Evolutionary conservation across 2,329 filamentous ascomycete species (phyloP).

Genomic region (Coniochaeta pulveracea): DNA sequence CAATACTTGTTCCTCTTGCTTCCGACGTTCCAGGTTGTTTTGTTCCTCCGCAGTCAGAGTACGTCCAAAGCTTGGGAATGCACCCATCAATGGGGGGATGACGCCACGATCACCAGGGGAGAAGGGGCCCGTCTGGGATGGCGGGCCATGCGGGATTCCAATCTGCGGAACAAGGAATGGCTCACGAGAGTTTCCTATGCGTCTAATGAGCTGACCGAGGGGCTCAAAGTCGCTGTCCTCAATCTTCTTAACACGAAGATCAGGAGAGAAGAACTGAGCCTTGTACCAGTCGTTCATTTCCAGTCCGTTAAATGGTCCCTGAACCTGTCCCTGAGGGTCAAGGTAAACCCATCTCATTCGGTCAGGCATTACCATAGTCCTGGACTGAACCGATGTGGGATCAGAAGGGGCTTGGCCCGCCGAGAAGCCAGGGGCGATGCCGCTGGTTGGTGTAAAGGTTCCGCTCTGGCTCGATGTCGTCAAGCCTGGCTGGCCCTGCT

Average conservation of each 20-base stretch:
- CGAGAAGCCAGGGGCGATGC: constrained; percentile 18
- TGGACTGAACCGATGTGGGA: constrained; percentile 56
- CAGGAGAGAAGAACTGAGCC: constrained; percentile 91
- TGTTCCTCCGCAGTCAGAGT: constrained; percentile 96
- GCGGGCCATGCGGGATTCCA: constrained; percentile 79
- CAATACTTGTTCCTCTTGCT: constrained; percentile 95
- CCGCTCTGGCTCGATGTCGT: constrained; percentile 19
- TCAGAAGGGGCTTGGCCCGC: constrained; percentile 26
- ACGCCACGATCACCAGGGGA: constrained; percentile 45
- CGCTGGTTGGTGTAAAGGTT: constrained; percentile 17
- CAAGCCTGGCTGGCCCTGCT: constrained; percentile 23
- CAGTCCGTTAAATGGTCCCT: constrained; percentile 89
- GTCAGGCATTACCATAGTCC: constrained; percentile 98
- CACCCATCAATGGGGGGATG: constrained; percentile 80
- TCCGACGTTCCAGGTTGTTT: constrained; percentile 89
- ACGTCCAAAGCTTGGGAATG: constrained; percentile 92
- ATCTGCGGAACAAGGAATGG: constrained; percentile 97
- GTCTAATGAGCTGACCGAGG: constrained; percentile 82
- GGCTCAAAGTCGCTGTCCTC: constrained; percentile 94
- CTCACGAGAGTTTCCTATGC: constrained; percentile 94
- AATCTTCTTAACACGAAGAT: constrained; percentile 86
- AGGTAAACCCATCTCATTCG: constrained; percentile 98
- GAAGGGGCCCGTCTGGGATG: constrained; percentile 39
- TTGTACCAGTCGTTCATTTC: constrained; percentile 99
- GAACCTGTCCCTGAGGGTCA: constrained; percentile 82